phyloP scores from a whole-genome alignment of 164 flowering plant species.

The Dillenia suffruticosa region DNA sequence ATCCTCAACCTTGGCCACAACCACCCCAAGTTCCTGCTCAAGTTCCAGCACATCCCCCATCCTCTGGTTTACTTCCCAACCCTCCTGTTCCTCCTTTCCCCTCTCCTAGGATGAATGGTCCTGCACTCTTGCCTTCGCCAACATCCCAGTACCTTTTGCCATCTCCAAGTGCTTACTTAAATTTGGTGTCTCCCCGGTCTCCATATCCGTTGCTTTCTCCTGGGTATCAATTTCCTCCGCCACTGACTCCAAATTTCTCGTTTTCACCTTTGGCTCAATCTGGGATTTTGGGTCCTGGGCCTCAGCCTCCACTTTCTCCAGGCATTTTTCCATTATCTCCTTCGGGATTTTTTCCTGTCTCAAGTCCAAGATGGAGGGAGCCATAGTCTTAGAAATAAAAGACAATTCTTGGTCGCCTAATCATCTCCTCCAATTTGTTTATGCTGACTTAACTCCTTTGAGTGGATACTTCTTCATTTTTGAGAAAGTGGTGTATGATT shows the following conservation, averaged over 20 bases:
- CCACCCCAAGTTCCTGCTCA: slow-evolving; percentile 12
- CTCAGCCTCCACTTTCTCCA: slow-evolving; percentile 81
- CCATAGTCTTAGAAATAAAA: slow-evolving; percentile 18
- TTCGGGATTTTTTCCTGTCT: slow-evolving; percentile 59
- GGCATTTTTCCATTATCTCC: slow-evolving; percentile 79
- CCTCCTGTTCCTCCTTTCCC: slow-evolving; percentile 43
- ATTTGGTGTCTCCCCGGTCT: slow-evolving; percentile 72
- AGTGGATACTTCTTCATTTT: too few species aligned
- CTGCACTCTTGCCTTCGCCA: slow-evolving; percentile 78
- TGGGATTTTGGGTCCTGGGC: slow-evolving; percentile 94
- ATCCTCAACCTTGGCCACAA: slow-evolving; percentile 11
- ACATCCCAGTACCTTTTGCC: slow-evolving; percentile 72
- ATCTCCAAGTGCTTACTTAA: slow-evolving; percentile 68
- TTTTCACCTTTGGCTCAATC: slow-evolving; percentile 53
- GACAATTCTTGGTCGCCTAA: too few species aligned
- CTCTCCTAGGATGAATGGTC: slow-evolving; percentile 50
- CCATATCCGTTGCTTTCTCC: slow-evolving; percentile 85
- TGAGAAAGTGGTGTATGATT: too few species aligned
- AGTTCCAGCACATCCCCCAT: slow-evolving; percentile 17
- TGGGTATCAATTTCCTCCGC: slow-evolving; percentile 65
- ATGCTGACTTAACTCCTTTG: too few species aligned
- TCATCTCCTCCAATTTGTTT: too few species aligned
- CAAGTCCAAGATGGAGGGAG: slow-evolving; percentile 90
- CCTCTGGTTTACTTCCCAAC: slow-evolving; percentile 56
- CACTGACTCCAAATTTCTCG: slow-evolving; percentile 62